phyloP scores from a whole-genome alignment of 805 yeast genomes.

The Torulaspora microellipsoides region DNA sequence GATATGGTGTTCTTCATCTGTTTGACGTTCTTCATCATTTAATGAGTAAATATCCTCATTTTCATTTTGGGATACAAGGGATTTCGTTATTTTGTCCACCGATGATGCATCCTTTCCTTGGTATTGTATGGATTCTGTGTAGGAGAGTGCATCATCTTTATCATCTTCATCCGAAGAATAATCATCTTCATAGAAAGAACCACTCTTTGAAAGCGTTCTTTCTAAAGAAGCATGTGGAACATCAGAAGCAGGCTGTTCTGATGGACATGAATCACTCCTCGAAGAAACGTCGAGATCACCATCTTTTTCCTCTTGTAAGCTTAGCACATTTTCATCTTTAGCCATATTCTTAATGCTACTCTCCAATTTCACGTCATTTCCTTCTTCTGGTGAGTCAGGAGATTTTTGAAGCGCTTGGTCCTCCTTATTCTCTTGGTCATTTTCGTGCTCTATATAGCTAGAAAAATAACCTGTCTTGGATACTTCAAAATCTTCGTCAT shows the following conservation, averaged over 20 bases:
- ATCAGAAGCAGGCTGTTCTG: no score
- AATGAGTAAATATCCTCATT: constrained; percentile 14
- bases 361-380: no score
- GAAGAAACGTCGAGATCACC: no score
- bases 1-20: constrained; percentile 6
- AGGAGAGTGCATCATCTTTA: constrained; percentile 21
- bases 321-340: no score
- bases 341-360: no score
- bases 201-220: not conserved
- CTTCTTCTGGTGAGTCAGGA: no score
- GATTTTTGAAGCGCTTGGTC: no score
- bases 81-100: not conserved
- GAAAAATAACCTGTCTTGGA: constrained; percentile 25
- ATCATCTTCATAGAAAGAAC: constrained; percentile 1
- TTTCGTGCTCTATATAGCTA: constrained; percentile 11
- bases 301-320: no score
- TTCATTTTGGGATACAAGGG: not conserved
- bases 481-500: constrained; percentile 20
- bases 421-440: constrained; percentile 2
- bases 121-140: constrained; percentile 22
- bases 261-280: no score
- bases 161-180: constrained; percentile 9
- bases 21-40: constrained; percentile 12
- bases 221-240: no score
- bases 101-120: constrained; percentile 11